Percentiles rank a stretch among this genome's conserved stretches.
Conservation (phyloP, 2,329 filamentous ascomycete species). For the Cadophora luteo-olivacea region DNA sequence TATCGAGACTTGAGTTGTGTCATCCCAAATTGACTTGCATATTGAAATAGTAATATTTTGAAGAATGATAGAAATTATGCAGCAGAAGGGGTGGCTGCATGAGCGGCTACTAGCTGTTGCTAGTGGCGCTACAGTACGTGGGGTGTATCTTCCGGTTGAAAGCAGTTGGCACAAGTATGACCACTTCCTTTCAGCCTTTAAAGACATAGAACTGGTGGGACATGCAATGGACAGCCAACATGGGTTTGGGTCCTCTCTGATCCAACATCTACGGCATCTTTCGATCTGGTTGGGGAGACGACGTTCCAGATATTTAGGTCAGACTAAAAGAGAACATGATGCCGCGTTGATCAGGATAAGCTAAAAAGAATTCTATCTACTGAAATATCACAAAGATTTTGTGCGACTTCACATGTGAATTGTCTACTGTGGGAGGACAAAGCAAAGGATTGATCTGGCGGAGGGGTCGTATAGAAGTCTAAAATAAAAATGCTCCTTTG, state of each 20-base stretch:
- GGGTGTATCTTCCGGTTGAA: not conserved
- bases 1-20: conserved; percentile 26
- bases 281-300: not conserved
- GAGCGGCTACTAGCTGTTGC: not conserved
- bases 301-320: not conserved
- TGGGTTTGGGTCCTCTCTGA: not conserved
- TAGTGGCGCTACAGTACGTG: not conserved
- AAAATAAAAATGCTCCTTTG: not conserved
- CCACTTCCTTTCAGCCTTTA: not conserved
- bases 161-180: not conserved
- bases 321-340: not conserved
- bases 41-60: not conserved
- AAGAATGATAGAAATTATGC: not conserved
- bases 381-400: too few relatives aligned
- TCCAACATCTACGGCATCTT: not conserved
- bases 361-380: not conserved
- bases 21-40: not conserved
- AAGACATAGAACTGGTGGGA: not conserved
- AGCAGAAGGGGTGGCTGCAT: not conserved
- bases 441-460: not conserved
- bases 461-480: not conserved
- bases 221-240: not conserved
- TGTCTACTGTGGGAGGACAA: not conserved
- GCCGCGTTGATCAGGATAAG: not conserved
- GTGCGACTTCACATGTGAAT: not conserved